Conservation (phyloP, 192 early-diverging fungal genomes). For the Coemansia sp. region DNA sequence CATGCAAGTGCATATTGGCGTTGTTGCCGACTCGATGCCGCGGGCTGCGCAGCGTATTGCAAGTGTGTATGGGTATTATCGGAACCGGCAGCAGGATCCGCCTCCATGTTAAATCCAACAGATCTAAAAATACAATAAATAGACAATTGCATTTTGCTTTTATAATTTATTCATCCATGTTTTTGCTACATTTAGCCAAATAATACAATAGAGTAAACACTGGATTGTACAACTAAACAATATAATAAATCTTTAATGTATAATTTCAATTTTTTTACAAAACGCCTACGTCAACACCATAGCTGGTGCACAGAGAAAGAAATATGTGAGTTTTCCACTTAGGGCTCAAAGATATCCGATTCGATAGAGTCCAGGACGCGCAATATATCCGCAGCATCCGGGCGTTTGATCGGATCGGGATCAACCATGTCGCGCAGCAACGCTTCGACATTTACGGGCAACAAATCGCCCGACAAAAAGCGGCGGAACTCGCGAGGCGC, state of each 20-base stretch:
- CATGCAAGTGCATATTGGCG: conserved; percentile 21
- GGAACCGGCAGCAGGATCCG: not conserved
- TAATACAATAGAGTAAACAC: too few relatives aligned
- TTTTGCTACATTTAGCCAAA: not conserved
- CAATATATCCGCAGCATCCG: conserved; percentile 44
- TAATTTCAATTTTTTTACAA: too few relatives aligned
- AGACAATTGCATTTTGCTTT: too few relatives aligned
- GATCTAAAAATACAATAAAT: not conserved
- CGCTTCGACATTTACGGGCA: conserved; percentile 36
- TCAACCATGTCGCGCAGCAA: conserved; percentile 43
- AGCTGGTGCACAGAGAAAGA: too few relatives aligned
- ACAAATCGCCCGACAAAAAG: conserved; percentile 43
- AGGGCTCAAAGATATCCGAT: conserved; percentile 47
- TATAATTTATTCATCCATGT: too few relatives aligned
- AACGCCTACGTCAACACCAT: too few relatives aligned
- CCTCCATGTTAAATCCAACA: too few relatives aligned
- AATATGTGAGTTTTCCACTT: not conserved
- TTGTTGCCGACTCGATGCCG: conserved; percentile 1
- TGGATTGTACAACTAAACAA: too few relatives aligned
- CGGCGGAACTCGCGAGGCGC: conserved; percentile 41
- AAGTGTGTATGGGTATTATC: conserved; percentile 10
- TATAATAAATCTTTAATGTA: too few relatives aligned
- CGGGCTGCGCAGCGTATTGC: conserved; percentile 16
- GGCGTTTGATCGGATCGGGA: conserved; percentile 37
- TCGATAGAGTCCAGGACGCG: conserved; percentile 38